Conservation (phyloP, 2,329 filamentous ascomycete genomes). For the Coniella vitis region DNA sequence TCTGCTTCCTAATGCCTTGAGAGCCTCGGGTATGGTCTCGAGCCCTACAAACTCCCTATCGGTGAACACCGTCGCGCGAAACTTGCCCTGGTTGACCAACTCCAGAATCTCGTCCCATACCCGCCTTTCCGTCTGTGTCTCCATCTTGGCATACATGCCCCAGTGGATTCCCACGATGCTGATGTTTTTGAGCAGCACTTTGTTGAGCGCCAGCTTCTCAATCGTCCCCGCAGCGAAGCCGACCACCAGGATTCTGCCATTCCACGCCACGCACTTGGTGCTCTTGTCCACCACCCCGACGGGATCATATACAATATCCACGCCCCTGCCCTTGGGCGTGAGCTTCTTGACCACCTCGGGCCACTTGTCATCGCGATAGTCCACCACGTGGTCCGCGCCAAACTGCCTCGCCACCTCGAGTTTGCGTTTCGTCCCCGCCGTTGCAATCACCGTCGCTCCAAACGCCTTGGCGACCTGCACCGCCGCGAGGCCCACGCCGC, state of each 20-base stretch:
- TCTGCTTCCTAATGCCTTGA: slow-evolving; percentile 70
- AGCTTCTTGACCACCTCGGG: slow-evolving; percentile 67
- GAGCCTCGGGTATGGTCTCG: slow-evolving; percentile 68
- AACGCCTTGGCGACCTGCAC: slow-evolving; percentile 90
- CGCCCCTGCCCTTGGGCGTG: slow-evolving; percentile 63
- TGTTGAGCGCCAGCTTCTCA: slow-evolving; percentile 88
- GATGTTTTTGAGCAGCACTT: slow-evolving; percentile 90
- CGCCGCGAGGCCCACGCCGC: slow-evolving; percentile 83
- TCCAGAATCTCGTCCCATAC: slow-evolving; percentile 82
- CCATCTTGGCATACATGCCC: slow-evolving; percentile 73
- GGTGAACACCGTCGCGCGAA: slow-evolving; percentile 73
- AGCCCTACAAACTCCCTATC: slow-evolving; percentile 79
- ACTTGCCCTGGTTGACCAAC: slow-evolving; percentile 70
- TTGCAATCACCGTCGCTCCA: slow-evolving; percentile 88
- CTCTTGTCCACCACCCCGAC: slow-evolving; percentile 83
- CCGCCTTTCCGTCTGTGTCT: slow-evolving; percentile 59
- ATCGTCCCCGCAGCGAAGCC: slow-evolving; percentile 83
- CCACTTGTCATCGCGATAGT: slow-evolving; percentile 63
- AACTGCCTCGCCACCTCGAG: slow-evolving; percentile 70
- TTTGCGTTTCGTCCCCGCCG: slow-evolving; percentile 75
- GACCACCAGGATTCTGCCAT: slow-evolving; percentile 78
- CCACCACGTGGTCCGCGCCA: slow-evolving; percentile 76
- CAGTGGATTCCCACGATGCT: slow-evolving; percentile 84
- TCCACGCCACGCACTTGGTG: slow-evolving; percentile 91
- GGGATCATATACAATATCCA: slow-evolving; percentile 93